Conservation (phyloP, 2,329 filamentous ascomycete species). For the Aspergillus transmontanensis region DNA sequence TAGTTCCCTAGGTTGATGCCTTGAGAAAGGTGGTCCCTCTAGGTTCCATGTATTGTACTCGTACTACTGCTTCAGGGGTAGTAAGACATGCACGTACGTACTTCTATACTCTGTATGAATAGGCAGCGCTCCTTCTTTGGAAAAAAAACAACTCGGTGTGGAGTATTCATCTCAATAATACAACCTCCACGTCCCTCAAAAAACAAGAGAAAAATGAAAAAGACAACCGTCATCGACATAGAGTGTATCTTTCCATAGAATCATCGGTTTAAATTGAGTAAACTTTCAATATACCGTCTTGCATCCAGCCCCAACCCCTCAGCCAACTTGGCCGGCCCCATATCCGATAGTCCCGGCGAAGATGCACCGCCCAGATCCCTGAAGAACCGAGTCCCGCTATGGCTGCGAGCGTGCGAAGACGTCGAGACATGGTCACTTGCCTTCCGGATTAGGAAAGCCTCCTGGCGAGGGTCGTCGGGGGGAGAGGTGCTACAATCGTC, state of each 20-base stretch:
- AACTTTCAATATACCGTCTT: constrained; percentile 48
- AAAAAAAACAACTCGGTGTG: background rate
- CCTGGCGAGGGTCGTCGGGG: constrained; percentile 26
- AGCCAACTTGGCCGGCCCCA: constrained; percentile 39
- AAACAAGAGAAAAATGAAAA: background rate
- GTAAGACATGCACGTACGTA: background rate
- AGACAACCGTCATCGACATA: background rate
- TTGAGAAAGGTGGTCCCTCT: background rate
- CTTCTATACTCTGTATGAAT: background rate
- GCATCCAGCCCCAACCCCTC: constrained; percentile 52
- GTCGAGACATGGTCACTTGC: constrained; percentile 43
- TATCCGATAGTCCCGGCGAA: constrained; percentile 30
- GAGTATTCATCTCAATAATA: background rate
- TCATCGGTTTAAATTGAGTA: constrained; percentile 49
- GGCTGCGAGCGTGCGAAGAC: constrained; percentile 33
- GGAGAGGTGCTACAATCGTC: constrained; percentile 15
- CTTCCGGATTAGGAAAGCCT: constrained; percentile 51
- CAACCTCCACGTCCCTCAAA: background rate
- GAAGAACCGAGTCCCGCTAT: constrained; percentile 40
- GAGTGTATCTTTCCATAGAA: background rate
- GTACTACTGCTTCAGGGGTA: background rate
- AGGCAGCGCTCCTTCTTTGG: background rate
- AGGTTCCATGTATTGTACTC: background rate
- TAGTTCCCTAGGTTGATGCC: background rate
- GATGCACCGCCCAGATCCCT: constrained; percentile 42